phyloP scores from a whole-genome alignment of 805 yeast genomes.

The Maudiozyma pseudohumilis region DNA sequence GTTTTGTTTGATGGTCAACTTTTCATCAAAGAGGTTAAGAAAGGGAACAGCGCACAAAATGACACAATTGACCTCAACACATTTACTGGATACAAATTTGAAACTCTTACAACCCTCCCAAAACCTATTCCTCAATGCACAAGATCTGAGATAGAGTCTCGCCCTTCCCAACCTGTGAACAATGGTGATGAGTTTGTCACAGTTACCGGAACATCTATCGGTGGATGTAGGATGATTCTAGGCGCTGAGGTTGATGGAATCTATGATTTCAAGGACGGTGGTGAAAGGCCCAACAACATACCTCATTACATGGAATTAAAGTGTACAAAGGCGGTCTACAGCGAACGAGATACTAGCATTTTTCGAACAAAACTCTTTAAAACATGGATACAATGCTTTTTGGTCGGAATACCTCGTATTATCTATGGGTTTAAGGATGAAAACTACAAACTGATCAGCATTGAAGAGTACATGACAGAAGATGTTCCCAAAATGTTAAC shows the following conservation, averaged over 20 bases:
- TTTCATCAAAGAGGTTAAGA: conserved; percentile 43
- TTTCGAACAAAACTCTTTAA: conserved; percentile 72
- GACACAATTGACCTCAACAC: conserved; percentile 29
- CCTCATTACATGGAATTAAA: conserved; percentile 81
- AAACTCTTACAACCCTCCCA: conserved; percentile 61
- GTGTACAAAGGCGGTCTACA: conserved; percentile 49
- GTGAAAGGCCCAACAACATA: conserved; percentile 36
- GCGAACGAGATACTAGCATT: conserved; percentile 44
- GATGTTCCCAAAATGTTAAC: conserved; percentile 65
- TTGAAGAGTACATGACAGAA: conserved; percentile 69
- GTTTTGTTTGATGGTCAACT: conserved; percentile 68
- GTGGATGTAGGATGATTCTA: conserved; percentile 52
- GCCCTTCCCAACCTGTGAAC: conserved; percentile 50
- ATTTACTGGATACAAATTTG: conserved; percentile 81
- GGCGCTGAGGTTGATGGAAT: conserved; percentile 96
- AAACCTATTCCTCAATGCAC: conserved; percentile 65
- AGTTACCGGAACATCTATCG: conserved; percentile 77
- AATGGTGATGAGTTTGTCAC: conserved; percentile 71
- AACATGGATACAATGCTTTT: conserved; percentile 92
- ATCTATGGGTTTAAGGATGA: conserved; percentile 84
- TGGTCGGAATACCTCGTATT: conserved; percentile 70
- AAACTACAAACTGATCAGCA: conserved; percentile 44
- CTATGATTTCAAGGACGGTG: conserved; percentile 54
- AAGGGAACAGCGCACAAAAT: conserved; percentile 3
- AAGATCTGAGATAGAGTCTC: conserved; percentile 54